A percentile compares a stretch with the other conserved stretches of the same genome.
These are phyloP conservation scores for Acorus calamus DNA, from an alignment of 106 monocot genomes.

Conservation along the genomic window DNA sequence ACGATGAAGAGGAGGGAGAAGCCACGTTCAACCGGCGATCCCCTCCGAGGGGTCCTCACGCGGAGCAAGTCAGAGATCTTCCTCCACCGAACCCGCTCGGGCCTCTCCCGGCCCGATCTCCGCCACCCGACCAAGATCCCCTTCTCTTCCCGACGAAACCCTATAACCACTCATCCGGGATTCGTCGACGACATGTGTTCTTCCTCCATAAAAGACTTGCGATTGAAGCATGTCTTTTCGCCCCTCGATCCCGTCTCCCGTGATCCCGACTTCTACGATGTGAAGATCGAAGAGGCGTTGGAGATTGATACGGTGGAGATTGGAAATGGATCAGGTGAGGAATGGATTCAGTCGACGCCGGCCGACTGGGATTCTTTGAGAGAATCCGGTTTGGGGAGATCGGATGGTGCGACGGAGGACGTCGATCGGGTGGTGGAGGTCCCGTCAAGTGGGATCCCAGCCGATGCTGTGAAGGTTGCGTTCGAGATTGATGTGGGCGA, in stretches of 20 bases:
- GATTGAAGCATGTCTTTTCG: no score
- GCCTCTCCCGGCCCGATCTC: conserved; percentile 12
- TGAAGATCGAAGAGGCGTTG: no score
- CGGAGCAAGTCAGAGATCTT: conserved; percentile 22
- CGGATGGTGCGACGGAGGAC: background rate
- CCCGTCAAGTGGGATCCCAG: no score
- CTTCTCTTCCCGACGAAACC: background rate
- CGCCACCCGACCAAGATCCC: conserved; percentile 45
- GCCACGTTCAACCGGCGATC: no score
- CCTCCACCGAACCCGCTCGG: conserved; percentile 25
- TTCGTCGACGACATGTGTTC: conserved; percentile 33
- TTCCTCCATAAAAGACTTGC: no score
- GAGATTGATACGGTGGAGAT: no score
- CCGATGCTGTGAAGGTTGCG: no score
- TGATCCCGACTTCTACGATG: no score
- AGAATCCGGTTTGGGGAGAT: background rate
- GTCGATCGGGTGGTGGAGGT: background rate
- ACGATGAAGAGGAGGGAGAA: conserved; percentile 4
- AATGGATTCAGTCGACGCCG: no score
- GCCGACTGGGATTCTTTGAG: background rate
- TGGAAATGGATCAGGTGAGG: no score
- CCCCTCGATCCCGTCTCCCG: no score
- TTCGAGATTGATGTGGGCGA: no score
- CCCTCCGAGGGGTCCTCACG: conserved; percentile 9
- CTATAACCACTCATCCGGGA: conserved; percentile 7